Conservation (phyloP, 176 grass and related monocot species). For the Echinochloa phyllopogon region DNA sequence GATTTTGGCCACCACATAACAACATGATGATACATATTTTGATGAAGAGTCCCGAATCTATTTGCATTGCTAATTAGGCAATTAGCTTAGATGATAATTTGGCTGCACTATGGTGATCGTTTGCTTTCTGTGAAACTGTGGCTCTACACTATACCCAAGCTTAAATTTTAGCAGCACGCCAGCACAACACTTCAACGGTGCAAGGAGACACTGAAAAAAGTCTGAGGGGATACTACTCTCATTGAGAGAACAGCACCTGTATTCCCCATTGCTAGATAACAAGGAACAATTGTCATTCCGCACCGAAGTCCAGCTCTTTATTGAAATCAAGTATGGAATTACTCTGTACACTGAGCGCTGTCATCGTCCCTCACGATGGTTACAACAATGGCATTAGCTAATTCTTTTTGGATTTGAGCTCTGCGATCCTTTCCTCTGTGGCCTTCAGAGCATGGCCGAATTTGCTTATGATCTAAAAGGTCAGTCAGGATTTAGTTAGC, state of each 20-base stretch:
- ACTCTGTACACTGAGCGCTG: conserved; percentile 13
- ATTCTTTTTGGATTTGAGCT: conserved; percentile 62
- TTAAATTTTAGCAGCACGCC: not conserved
- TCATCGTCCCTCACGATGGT: not conserved
- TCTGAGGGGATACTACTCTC: not conserved
- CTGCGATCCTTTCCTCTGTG: conserved; percentile 77
- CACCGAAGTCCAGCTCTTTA: not conserved
- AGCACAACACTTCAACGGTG: not conserved
- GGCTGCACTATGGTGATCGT: not conserved
- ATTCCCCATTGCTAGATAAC: not conserved
- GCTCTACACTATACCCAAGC: not conserved
- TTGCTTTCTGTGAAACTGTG: not conserved
- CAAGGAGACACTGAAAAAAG: not conserved
- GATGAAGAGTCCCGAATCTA: not conserved
- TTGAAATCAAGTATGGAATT: conserved; percentile 15
- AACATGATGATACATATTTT: not conserved
- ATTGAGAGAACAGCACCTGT: not conserved
- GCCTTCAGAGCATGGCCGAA: conserved; percentile 77
- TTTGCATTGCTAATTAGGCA: not conserved
- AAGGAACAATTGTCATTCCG: not conserved
- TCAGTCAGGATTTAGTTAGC: not conserved
- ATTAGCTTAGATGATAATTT: not conserved
- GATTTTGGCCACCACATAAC: not conserved
- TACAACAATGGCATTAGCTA: not conserved
- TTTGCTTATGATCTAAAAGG: conserved; percentile 73